Conservation (phyloP, 345 rosid genomes). For the Hypericum androsaemum region DNA sequence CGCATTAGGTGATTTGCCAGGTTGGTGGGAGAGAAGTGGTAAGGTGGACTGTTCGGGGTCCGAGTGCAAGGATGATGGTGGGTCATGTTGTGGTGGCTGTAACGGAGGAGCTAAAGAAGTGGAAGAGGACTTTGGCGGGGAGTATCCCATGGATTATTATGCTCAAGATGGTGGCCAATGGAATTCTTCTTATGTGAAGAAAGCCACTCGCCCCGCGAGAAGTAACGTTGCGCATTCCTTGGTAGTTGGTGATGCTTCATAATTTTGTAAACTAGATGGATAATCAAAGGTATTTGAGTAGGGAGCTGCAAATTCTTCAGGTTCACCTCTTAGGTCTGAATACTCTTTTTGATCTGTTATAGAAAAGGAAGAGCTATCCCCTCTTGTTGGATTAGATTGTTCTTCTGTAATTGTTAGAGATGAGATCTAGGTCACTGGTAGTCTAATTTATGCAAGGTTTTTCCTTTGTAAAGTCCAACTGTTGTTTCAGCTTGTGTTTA, state of each 20-base stretch:
- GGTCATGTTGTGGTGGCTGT: conserved; percentile 5
- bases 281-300: no score
- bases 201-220: conserved; percentile 31
- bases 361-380: no score
- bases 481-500: no score
- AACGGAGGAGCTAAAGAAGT: conserved; percentile 16
- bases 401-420: no score
- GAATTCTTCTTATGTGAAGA: conserved; percentile 80
- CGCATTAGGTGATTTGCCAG: conserved; percentile 52
- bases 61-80: no score
- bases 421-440: conserved; percentile 48
- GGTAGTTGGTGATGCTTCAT: background rate
- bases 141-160: conserved; percentile 93
- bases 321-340: no score
- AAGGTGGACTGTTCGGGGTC: conserved; percentile 7
- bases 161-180: conserved; percentile 95
- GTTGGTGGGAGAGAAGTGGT: conserved; percentile 72
- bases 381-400: no score
- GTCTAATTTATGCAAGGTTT: no score
- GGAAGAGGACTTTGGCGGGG: conserved; percentile 28
- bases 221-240: background rate
- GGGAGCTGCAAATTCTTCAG: no score
- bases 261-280: background rate
- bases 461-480: no score
- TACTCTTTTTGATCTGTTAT: no score